Conservation (phyloP, 177 flowering plant genomes). For the Vitis hybrid region DNA sequence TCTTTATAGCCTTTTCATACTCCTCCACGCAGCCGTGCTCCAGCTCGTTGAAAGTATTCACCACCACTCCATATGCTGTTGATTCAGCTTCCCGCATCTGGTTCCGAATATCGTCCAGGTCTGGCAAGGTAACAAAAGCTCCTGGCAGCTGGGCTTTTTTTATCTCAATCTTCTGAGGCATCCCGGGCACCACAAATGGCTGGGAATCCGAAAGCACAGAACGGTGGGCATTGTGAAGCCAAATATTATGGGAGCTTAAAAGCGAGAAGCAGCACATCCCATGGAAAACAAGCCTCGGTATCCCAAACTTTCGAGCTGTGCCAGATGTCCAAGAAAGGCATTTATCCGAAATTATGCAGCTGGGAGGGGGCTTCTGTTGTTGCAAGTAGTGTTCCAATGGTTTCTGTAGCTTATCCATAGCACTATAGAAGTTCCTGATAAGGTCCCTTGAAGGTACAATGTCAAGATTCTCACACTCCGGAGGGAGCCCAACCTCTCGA, state of each 20-base stretch:
- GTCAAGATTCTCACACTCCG: slow-evolving; percentile 48
- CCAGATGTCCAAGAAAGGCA: slow-evolving; percentile 34
- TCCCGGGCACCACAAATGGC: slow-evolving; percentile 39
- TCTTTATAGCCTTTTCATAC: slow-evolving; percentile 24
- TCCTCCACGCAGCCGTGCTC: slow-evolving; percentile 33
- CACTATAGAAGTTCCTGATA: slow-evolving; percentile 25
- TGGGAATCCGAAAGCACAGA: slow-evolving; percentile 29
- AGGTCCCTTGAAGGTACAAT: slow-evolving; percentile 29
- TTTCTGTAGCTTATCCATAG: slow-evolving; percentile 20
- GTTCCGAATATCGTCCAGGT: slow-evolving; percentile 16
- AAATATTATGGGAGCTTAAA: slow-evolving; percentile 33
- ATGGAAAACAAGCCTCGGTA: slow-evolving; percentile 50
- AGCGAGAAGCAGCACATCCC: slow-evolving; percentile 42
- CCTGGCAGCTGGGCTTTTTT: slow-evolving; percentile 45
- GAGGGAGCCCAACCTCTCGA: slow-evolving; percentile 37
- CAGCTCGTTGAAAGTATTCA: slow-evolving; percentile 49
- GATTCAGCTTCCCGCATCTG: slow-evolving; percentile 36
- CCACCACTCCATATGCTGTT: slow-evolving; percentile 46
- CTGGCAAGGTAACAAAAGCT: slow-evolving; percentile 2
- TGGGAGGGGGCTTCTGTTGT: slow-evolving; percentile 23
- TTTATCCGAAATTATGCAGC: slow-evolving; percentile 45
- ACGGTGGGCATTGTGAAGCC: slow-evolving; percentile 18
- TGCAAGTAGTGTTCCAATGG: slow-evolving; percentile 27
- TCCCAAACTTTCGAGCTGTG: slow-evolving; percentile 28
- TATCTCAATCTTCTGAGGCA: slow-evolving; percentile 42